Base-by-base conservation (phyloP, 495 filamentous ascomycete species). In the Xylona heveae region DNA sequence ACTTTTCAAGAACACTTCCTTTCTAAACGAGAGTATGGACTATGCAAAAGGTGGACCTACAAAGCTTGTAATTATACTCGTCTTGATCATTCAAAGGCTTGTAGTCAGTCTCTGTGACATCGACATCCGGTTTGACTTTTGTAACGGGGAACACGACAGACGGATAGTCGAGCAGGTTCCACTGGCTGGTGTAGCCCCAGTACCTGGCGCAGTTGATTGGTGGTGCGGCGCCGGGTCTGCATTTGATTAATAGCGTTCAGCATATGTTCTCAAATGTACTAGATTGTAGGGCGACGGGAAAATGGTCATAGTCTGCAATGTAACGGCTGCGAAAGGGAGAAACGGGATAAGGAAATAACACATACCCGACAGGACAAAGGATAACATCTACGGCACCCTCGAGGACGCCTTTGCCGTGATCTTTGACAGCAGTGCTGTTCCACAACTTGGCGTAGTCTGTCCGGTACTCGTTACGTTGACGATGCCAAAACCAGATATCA, bases 181-280 rank as follows among this genome's bases (percentile, higher is more conserved):
- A 84, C 37, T 77, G 66, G 2, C 58, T 53, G 0, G 72, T 78
- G 33, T 80, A 84, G 9, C 62, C 60, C 75, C 73, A 78, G 44
- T 75, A 78, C 10, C 62, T 61, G 0, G 64, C 55, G 9, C 64
- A 66, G 21, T 65, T 63, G 29, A 72, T 58, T 31, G 58, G 59
- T 4, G 68, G 60, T 1, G 77, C 73, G 0, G 59, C 60, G 9
- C 69, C 62, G 1, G 65, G 61, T 9, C n/a, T n/a, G n/a, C n/a
- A n/a, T n/a, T n/a, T n/a, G n/a, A n/a, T n/a, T n/a, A n/a, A n/a
- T n/a, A n/a, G n/a, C n/a, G n/a, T n/a, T n/a, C n/a, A n/a, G n/a
- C n/a, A n/a, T n/a, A n/a, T n/a, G n/a, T n/a, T n/a, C n/a, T n/a
- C n/a, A n/a, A n/a, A n/a, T n/a, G n/a, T n/a, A n/a, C n/a, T n/a